These are phyloP conservation scores for Neofusicoccum parvum DNA, from an alignment of 2,329 filamentous ascomycete species.

Conservation along the genomic window DNA sequence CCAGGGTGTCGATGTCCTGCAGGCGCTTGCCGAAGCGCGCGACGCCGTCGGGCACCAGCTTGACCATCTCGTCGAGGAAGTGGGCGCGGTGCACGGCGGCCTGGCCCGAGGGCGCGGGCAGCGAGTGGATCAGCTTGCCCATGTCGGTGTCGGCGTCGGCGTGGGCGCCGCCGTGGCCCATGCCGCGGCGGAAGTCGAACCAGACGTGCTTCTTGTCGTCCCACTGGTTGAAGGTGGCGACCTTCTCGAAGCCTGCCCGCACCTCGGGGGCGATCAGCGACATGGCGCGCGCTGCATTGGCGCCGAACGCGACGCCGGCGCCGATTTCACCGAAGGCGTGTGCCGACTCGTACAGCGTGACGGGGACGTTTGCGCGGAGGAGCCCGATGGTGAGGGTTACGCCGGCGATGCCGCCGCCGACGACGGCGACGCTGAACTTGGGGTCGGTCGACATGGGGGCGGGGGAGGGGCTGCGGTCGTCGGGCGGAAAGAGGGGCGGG, in stretches of 20 bases:
- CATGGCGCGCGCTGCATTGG: constrained; percentile 60
- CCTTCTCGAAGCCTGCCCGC: constrained; percentile 46
- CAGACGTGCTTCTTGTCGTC: constrained; percentile 40
- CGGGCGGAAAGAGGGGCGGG: background rate
- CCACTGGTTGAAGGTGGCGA: constrained; percentile 44
- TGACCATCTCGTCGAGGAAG: constrained; percentile 53
- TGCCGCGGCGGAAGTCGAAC: constrained; percentile 47
- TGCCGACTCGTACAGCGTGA: constrained; percentile 61
- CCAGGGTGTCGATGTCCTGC: constrained; percentile 28
- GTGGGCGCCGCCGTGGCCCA: constrained; percentile 27
- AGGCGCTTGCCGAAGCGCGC: constrained; percentile 46
- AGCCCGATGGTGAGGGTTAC: constrained; percentile 58
- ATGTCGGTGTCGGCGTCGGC: constrained; percentile 23
- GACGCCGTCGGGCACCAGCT: constrained; percentile 46
- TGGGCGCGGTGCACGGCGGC: constrained; percentile 50
- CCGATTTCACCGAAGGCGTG: constrained; percentile 59
- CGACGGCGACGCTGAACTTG: constrained; percentile 54
- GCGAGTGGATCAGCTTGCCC: constrained; percentile 31
- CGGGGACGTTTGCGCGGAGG: constrained; percentile 46
- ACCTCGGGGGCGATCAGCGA: constrained; percentile 53
- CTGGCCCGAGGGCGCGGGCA: constrained; percentile 25
- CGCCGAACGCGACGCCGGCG: constrained; percentile 59
- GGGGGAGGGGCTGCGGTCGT: background rate
- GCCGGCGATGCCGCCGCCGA: constrained; percentile 63
- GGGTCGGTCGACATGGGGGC: constrained; percentile 19